Evolutionary conservation across 108 stramenopile genomes (phyloP), one percentile per base, ranked within the genome.

Genomic region (Nitzschia sp.): DNA sequence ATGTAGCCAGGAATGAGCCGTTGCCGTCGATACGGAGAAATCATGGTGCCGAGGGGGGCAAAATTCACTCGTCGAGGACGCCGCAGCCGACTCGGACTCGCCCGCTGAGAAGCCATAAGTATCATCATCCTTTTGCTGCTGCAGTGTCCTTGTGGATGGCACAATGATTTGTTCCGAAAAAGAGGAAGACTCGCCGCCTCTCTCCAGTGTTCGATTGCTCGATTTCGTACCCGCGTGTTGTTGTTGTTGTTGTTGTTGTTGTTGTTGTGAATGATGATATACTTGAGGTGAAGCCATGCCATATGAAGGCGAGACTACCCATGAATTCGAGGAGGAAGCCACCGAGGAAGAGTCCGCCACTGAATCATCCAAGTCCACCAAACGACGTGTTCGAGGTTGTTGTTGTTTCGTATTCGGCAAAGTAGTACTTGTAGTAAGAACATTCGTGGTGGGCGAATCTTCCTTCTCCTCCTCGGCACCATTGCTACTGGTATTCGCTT

Each of bases 361-460:
- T 2, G 59, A 68, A 22, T 67, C 73, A 54, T 75, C 73, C 38
- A 75, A 45, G 36, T 75, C 73, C 19, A 73, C 72, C 22, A 64
- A 64, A 36, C 72, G 46, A 6, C 38, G 9, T 41, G 38, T 41
- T 41, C 38, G 38, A 6, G 6, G 38, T 41, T 9, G 13, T 41
- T 6, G 38, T 41, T 6, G 38, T 41, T n/a, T n/a, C n/a, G n/a
- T n/a, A n/a, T n/a, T n/a, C n/a, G n/a, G n/a, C n/a, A n/a, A n/a
- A n/a, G n/a, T n/a, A n/a, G n/a, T n/a, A n/a, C n/a, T n/a, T n/a
- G n/a, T n/a, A n/a, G n/a, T n/a, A n/a, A n/a, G n/a, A n/a, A n/a
- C n/a, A n/a, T n/a, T n/a, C n/a, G 38, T 9, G 13, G 13, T 41
- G 38, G 38, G 9, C 13, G 6, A 13, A 41, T 41, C 13, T 13